A percentile compares a stretch with the other conserved stretches of the same genome.
phyloP scores from a whole-genome alignment of 2,329 filamentous ascomycete genomes.

The Apiospora pterosperma region DNA sequence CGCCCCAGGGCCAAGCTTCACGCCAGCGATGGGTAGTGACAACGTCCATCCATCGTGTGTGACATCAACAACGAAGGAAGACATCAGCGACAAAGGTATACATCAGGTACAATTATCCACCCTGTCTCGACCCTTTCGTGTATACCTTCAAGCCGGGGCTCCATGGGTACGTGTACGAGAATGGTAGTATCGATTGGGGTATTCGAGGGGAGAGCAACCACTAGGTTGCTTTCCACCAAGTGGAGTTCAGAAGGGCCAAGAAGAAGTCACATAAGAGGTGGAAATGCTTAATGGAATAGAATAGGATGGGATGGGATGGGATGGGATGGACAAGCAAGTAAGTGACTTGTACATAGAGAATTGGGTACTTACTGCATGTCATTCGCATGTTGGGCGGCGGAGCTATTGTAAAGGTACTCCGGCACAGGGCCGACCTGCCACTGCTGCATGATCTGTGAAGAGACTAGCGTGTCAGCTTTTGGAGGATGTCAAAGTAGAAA shows the following conservation, averaged over 20 bases:
- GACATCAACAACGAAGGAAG: constrained; percentile 11
- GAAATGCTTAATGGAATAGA: not conserved
- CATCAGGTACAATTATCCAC: constrained; percentile 9
- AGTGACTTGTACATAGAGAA: constrained; percentile 23
- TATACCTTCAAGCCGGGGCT: not conserved
- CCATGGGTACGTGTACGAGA: constrained; percentile 10
- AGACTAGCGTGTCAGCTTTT: constrained; percentile 22
- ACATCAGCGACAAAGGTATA: constrained; percentile 17
- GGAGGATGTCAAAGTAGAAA: constrained; percentile 13
- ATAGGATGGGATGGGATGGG: not conserved
- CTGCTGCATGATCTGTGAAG: constrained; percentile 54
- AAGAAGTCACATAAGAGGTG: constrained; percentile 3
- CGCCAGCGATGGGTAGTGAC: constrained; percentile 1
- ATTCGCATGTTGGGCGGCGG: constrained; percentile 50
- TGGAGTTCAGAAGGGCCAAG: not conserved
- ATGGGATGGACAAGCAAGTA: constrained; percentile 10
- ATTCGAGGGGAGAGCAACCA: not conserved
- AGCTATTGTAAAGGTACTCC: constrained; percentile 54
- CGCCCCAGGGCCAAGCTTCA: not conserved
- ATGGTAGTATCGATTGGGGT: not conserved
- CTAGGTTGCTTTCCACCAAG: not conserved
- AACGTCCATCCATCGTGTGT: not conserved
- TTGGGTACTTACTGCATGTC: constrained; percentile 57
- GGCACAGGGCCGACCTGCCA: constrained; percentile 60
- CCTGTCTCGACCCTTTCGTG: not conserved